Conservation (phyloP, 2,329 filamentous ascomycete genomes). For the Pseudogymnoascus sp. region DNA sequence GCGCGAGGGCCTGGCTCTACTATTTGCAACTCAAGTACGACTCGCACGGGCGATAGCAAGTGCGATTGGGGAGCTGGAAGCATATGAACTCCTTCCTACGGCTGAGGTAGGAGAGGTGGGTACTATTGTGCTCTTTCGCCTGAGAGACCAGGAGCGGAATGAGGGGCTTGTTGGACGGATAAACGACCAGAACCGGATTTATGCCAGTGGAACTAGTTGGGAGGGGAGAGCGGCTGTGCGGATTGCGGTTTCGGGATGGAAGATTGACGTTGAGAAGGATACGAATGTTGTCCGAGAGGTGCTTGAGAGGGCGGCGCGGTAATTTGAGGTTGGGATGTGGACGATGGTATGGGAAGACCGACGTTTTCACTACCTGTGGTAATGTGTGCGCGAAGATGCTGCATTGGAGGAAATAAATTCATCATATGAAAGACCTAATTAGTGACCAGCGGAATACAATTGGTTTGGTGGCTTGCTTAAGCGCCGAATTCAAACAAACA, state of each 20-base stretch:
- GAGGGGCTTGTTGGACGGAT: slow-evolving; percentile 59
- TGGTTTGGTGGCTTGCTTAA: not conserved
- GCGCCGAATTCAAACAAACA: not conserved
- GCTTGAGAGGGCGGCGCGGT: slow-evolving; percentile 32
- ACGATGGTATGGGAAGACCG: too few relatives aligned
- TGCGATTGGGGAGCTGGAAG: slow-evolving; percentile 52
- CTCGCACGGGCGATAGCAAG: slow-evolving; percentile 61
- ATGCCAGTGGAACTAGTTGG: slow-evolving; percentile 78
- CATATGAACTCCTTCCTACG: slow-evolving; percentile 60
- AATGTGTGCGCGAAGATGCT: not conserved
- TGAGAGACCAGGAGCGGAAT: slow-evolving; percentile 59
- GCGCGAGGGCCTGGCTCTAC: slow-evolving; percentile 54
- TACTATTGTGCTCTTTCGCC: slow-evolving; percentile 71
- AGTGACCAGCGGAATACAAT: not conserved
- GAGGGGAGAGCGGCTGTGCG: slow-evolving; percentile 64
- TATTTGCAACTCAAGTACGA: slow-evolving; percentile 65
- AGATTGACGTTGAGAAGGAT: slow-evolving; percentile 62
- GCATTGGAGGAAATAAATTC: not conserved
- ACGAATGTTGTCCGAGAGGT: slow-evolving; percentile 56
- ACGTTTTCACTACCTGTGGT: too few relatives aligned
- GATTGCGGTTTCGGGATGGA: slow-evolving; percentile 84
- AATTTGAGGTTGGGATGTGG: not conserved
- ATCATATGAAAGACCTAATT: not conserved
- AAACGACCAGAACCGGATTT: slow-evolving; percentile 67
- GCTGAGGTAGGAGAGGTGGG: slow-evolving; percentile 28